Evolutionary conservation across 495 filamentous ascomycete genomes (phyloP), one percentile per base, ranked within the genome.

Genomic region (Hypoxylon rickii): DNA sequence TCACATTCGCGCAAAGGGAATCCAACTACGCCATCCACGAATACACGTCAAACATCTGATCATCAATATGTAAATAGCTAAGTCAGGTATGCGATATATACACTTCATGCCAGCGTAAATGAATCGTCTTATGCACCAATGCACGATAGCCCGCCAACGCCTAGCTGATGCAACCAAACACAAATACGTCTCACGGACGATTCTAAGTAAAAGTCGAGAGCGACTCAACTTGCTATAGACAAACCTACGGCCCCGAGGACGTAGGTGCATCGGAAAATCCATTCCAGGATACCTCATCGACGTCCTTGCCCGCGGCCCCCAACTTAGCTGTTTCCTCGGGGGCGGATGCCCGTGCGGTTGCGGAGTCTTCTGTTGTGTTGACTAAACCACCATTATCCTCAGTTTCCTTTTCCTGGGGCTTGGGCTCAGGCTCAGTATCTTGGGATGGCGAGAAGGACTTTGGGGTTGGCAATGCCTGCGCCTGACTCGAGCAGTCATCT

Each of bases 161-260:
- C 59, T 41, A 58, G 49, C 59, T 53, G 31, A 62, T 62, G 58
- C 58, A 44, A 33, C 17, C 16, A 32, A 53, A 61, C 11, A 42
- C 42, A 52, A 18, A 40, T 33, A 15, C 37, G 31, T 47, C 13
- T 48, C 53, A 45, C 44, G 17, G n/a, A n/a, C n/a, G n/a, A n/a
- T n/a, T n/a, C n/a, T n/a, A n/a, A n/a, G n/a, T n/a, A n/a, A n/a
- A n/a, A n/a, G n/a, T n/a, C n/a, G n/a, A n/a, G n/a, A n/a, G n/a
- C n/a, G n/a, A n/a, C n/a, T n/a, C n/a, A n/a, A n/a, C n/a, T n/a
- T n/a, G 6, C 11, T 36, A 7, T 18, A 29, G 19, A 47, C 32
- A 31, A 16, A 17, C 7, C 16, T 51, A 44, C 26, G 36, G 2
- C 22, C 48, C 53, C 17, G 15, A 11, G 13, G 32, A 5, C 18